Percentiles rank a stretch among this genome's conserved stretches.
Conservation (phyloP, 352 stramenopile genomes). For the Thraustotheca clavata region DNA sequence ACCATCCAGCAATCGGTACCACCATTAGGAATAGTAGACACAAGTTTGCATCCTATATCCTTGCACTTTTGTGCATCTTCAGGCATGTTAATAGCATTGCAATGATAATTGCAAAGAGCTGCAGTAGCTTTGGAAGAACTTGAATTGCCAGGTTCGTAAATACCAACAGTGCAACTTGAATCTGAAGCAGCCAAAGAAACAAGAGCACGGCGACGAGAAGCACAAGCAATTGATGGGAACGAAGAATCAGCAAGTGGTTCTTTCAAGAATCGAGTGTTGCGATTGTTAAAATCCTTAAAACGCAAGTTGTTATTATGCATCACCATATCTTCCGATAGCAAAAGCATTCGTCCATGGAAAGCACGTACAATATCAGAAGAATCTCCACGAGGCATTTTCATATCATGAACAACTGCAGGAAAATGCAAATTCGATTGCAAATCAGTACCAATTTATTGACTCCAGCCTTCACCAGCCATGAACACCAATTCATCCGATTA, state of each 20-base stretch:
- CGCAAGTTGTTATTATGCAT: slow-evolving; percentile 11
- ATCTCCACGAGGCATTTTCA: slow-evolving; percentile 38
- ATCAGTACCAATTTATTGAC: slow-evolving; percentile 55
- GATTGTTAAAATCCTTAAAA: neutral
- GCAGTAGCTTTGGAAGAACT: slow-evolving; percentile 1
- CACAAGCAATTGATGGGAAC: neutral
- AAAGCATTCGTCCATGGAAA: slow-evolving; percentile 8
- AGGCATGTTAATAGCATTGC: neutral
- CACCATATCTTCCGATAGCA: neutral
- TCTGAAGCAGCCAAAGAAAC: neutral
- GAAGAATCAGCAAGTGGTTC: neutral
- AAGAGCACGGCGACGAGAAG: neutral
- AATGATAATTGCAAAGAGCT: slow-evolving; percentile 12
- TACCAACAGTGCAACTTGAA: slow-evolving; percentile 16
- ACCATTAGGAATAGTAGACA: slow-evolving; percentile 6
- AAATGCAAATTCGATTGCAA: slow-evolving; percentile 22
- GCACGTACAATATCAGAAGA: neutral
- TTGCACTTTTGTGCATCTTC: neutral
- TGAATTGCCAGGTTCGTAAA: neutral
- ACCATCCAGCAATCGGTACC: slow-evolving; percentile 20
- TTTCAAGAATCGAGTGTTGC: slow-evolving; percentile 3
- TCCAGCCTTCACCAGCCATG: slow-evolving; percentile 67
- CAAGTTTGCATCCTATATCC: neutral
- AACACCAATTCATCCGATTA: slow-evolving; percentile 65
- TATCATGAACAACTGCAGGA: slow-evolving; percentile 59